Evolutionary conservation across 2,329 filamentous ascomycete genomes (phyloP).

Genomic region (Berkeleyomyces rouxiae): DNA sequence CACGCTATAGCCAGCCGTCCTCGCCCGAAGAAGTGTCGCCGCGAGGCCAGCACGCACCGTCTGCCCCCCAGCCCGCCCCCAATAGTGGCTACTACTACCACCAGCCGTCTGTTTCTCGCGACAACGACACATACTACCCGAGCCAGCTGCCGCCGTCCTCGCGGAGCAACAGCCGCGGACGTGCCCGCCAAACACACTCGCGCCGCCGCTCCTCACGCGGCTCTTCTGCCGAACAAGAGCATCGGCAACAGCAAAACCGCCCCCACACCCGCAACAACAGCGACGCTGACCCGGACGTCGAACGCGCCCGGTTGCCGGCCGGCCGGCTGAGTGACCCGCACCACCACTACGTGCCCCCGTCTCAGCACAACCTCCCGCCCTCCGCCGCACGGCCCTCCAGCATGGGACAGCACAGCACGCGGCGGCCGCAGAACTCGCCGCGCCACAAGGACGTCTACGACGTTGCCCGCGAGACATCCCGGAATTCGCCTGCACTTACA

Average conservation of each 20-base stretch:
- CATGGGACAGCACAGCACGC: background rate
- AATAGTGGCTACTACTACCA: background rate
- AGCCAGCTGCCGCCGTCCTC: background rate
- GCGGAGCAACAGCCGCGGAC: background rate
- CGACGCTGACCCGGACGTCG: background rate
- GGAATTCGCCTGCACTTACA: background rate
- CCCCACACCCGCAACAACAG: background rate
- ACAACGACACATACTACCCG: background rate
- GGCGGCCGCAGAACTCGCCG: background rate
- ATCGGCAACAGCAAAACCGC: background rate
- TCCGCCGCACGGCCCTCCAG: background rate
- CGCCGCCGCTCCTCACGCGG: background rate
- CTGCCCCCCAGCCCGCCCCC: background rate
- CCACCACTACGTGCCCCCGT: background rate
- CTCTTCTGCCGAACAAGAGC: background rate
- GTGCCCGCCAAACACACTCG: background rate
- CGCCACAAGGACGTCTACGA: background rate
- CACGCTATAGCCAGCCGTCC: background rate
- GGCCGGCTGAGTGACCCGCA: background rate
- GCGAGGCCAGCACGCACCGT: background rate
- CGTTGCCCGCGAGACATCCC: background rate
- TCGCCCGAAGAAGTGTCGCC: background rate
- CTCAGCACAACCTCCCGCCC: background rate
- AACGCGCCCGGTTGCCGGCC: background rate
- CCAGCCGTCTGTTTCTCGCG: background rate